These are phyloP conservation scores for Eustoma russellianum DNA, from an alignment of 257 asterid genomes.

Conservation along the genomic window DNA sequence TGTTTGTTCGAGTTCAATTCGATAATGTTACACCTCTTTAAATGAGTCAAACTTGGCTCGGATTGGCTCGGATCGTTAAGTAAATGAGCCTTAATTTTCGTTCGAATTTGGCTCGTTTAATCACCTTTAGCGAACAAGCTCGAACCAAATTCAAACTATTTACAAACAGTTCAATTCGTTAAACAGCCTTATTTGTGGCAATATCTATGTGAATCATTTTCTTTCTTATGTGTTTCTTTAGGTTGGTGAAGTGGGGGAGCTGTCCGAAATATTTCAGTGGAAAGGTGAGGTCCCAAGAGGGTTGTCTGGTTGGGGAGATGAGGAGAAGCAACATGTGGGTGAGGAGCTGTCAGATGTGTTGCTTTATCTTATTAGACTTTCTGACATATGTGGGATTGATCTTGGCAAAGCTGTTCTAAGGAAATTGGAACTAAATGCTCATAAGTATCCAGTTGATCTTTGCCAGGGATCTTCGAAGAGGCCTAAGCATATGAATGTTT, in stretches of 20 bases:
- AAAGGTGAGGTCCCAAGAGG: conserved; percentile 62
- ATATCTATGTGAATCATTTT: too few species aligned
- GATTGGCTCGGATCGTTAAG: too few species aligned
- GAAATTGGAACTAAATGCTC: conserved; percentile 45
- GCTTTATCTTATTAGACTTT: conserved; percentile 47
- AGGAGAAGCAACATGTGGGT: conserved; percentile 47
- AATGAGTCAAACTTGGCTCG: too few species aligned
- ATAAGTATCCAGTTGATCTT: conserved; percentile 40
- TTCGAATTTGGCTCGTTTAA: too few species aligned
- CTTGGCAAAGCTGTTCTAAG: conserved; percentile 53
- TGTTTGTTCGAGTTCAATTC: too few species aligned
- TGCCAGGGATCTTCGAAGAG: conserved; percentile 37
- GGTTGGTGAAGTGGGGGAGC: conserved; percentile 69
- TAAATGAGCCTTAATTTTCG: too few species aligned
- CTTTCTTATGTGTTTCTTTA: conserved; percentile 8
- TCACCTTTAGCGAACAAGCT: too few species aligned
- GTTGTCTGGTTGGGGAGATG: conserved; percentile 47
- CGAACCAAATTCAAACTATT: too few species aligned
- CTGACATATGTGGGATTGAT: conserved; percentile 56
- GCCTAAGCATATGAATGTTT: conserved; percentile 5
- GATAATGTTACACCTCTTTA: too few species aligned
- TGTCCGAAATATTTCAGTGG: conserved; percentile 69
- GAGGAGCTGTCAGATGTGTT: conserved; percentile 62
- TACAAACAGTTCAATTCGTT: too few species aligned
- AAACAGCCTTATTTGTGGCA: too few species aligned